phyloP scores from a whole-genome alignment of 805 yeast genomes.

The Ogataea methanolica region DNA sequence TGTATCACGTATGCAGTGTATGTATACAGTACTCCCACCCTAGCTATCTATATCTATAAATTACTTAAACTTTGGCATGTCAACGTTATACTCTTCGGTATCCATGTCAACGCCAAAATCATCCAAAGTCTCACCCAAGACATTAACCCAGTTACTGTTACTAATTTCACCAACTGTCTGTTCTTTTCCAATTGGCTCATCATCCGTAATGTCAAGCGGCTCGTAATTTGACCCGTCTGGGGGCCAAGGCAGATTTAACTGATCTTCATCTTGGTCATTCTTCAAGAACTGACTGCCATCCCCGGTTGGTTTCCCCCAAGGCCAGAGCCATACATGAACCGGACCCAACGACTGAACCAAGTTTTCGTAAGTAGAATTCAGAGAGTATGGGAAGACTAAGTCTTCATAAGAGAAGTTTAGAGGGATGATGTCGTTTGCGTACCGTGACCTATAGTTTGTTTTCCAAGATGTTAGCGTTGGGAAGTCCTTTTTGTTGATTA shows the following conservation, averaged over 20 bases:
- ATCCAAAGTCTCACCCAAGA: conserved; percentile 74
- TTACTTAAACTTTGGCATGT: conserved; percentile 5
- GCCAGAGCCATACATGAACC: conserved; percentile 59
- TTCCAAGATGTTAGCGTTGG: conserved; percentile 48
- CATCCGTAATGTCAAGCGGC: conserved; percentile 1
- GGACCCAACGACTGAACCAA: conserved; percentile 54
- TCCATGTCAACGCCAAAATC: conserved; percentile 88
- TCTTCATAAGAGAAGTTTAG: conserved; percentile 51
- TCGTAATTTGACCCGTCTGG: conserved; percentile 63
- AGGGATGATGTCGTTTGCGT: conserved; percentile 18
- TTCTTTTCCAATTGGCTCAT: not conserved
- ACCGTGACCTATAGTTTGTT: not conserved
- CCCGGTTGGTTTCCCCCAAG: conserved; percentile 62
- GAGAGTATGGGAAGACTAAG: conserved; percentile 79
- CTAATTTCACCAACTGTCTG: conserved; percentile 8
- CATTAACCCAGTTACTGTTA: conserved; percentile 53
- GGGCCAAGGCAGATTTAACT: conserved; percentile 83
- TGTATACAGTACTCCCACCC: too few species aligned
- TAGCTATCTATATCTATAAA: too few species aligned
- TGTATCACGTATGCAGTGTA: too few species aligned
- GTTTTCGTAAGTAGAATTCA: conserved; percentile 53
- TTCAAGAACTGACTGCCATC: conserved; percentile 56
- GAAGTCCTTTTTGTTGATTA: conserved; percentile 33
- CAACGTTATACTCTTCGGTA: conserved; percentile 36
- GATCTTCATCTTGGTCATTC: conserved; percentile 54